Percentiles rank a stretch among this genome's conserved stretches.
These are phyloP conservation scores for Kwoniella bestiolae DNA, from an alignment of 768 basidiomycete species.

Conservation along the genomic window DNA sequence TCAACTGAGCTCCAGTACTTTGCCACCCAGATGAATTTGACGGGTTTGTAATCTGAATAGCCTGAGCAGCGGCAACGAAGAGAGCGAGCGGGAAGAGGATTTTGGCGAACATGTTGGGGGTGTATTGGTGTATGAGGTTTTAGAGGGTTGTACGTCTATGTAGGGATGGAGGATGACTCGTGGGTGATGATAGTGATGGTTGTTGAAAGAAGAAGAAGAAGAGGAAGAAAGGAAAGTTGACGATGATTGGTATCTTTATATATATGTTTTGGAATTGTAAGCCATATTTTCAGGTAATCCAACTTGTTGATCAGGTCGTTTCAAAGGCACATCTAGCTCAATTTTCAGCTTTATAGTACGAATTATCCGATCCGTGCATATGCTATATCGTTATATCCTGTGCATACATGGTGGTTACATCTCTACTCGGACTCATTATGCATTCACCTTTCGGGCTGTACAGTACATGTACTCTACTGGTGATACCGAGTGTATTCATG, in stretches of 20 bases:
- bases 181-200: not conserved
- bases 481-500: too few species aligned
- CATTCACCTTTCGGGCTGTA: too few species aligned
- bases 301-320: too few species aligned
- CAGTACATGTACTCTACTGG: too few species aligned
- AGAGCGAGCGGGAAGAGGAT: slow-evolving; percentile 22
- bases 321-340: not conserved
- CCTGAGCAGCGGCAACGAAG: slow-evolving; percentile 24
- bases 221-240: not conserved
- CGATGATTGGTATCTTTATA: not conserved
- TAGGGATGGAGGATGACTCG: not conserved
- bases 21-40: slow-evolving; percentile 41
- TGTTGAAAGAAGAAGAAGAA: not conserved
- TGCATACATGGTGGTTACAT: too few species aligned
- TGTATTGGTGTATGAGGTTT: not conserved
- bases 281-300: too few species aligned
- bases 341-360: not conserved
- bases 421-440: too few species aligned
- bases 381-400: not conserved
- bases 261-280: not conserved
- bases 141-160: not conserved
- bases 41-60: slow-evolving; percentile 40
- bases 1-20: slow-evolving; percentile 30
- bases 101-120: slow-evolving; percentile 27
- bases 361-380: not conserved